These are phyloP conservation scores for Pyrrhoderma noxium DNA, from an alignment of 1,284 basidiomycete species.

Conservation along the genomic window DNA sequence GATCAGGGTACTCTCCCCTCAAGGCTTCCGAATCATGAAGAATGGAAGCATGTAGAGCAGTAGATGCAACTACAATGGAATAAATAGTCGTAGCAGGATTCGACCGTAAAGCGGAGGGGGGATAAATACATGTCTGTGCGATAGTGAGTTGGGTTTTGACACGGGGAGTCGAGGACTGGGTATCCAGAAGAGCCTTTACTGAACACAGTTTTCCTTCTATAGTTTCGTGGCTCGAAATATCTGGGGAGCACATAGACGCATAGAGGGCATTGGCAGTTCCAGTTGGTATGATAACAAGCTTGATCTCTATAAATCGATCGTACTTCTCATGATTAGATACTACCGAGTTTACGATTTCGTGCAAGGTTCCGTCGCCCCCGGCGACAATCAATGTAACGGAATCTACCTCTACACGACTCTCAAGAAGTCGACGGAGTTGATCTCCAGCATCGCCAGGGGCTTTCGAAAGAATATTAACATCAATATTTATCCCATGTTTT, in stretches of 20 bases:
- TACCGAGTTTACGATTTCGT: slow-evolving; percentile 71
- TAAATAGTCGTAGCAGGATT: slow-evolving; percentile 22
- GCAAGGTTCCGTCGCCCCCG: slow-evolving; percentile 89
- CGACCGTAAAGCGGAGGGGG: too few species aligned
- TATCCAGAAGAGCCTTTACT: slow-evolving; percentile 28
- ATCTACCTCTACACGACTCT: slow-evolving; percentile 20
- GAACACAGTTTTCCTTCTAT: slow-evolving; percentile 46
- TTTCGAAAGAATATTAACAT: slow-evolving; percentile 45
- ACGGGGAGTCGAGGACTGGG: slow-evolving; percentile 17
- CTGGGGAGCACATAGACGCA: slow-evolving; percentile 49
- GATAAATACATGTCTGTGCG: slow-evolving; percentile 25
- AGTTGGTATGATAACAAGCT: slow-evolving; percentile 59
- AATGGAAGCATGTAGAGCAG: slow-evolving; percentile 85
- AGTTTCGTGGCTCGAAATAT: slow-evolving; percentile 23
- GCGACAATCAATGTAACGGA: slow-evolving; percentile 49
- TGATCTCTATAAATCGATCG: slow-evolving; percentile 18
- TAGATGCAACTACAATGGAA: slow-evolving; percentile 60
- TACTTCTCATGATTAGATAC: slow-evolving; percentile 16
- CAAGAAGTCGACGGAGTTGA: slow-evolving; percentile 39
- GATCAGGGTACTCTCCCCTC: slow-evolving; percentile 59
- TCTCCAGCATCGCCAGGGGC: slow-evolving; percentile 50
- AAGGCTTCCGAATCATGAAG: slow-evolving; percentile 75
- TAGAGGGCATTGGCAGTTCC: slow-evolving; percentile 97
- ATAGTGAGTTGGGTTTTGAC: slow-evolving; percentile 43
- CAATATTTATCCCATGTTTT: slow-evolving; percentile 30